Evolutionary conservation across 768 basidiomycete species (phyloP), one percentile per base, ranked within the genome.

Genomic region (Lentinula guzmanii): DNA sequence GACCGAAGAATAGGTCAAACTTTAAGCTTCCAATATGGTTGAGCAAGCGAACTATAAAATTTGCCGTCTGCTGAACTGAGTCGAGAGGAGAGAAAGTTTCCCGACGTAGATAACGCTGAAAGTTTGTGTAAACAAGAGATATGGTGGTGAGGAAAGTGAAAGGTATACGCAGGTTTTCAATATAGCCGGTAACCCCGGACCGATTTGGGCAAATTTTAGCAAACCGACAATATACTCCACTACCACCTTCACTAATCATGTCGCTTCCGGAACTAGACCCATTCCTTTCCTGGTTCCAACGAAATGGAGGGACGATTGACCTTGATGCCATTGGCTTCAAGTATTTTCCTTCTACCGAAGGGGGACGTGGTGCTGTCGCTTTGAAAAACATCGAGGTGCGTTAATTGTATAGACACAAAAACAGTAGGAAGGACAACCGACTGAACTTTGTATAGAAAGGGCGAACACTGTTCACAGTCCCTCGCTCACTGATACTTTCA

Each of bases 401-500:
- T 61, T 58, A 31, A 62, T 41, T 39, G 21, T 28, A 28, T 28
- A 28, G 28, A 28, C 28, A 28, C 28, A 28, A 28, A 28, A 28
- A 28, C 28, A 28, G 28, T 28, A 28, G 28, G 28, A 28, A 28
- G 28, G 28, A 28, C 28, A 3, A 28, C 45, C 4, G 34, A 16
- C 48, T 59, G 34, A 33, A 6, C 11, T 5, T 35, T 18, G 13
- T 37, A 51, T 66, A 95, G 93, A 80, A 86, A 77, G 89, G 85
- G 52, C 79, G 89, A 58, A 81, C 82, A 0, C 73, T 99, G 1
- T 97, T 98, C 72, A 82, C 86, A 1, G 84, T 98, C 16, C 97
- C 96, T 1, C 84, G 91, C 15, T 68, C 77, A 15, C 69, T 95
- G 56, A 84, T 91, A 1, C 81, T 99, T 9, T 93, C 93, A 0